These are phyloP conservation scores for Candida lessepsii DNA, from an alignment of 805 yeast species.

Conservation along the genomic window DNA sequence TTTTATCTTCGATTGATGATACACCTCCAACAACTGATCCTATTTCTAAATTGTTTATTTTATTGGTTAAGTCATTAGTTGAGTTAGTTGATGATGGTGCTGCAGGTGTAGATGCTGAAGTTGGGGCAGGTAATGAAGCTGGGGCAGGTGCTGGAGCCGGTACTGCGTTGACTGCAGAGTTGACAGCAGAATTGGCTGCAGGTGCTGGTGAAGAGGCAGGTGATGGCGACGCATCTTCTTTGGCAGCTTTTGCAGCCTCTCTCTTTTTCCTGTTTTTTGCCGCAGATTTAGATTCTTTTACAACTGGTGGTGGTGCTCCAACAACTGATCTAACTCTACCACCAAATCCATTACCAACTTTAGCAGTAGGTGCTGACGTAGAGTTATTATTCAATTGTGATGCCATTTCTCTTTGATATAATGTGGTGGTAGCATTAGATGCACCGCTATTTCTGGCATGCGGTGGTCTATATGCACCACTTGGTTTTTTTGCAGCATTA, in stretches of 20 bases:
- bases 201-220: constrained; percentile 16
- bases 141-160: constrained; percentile 12
- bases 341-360: constrained; percentile 5
- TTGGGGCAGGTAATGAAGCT: constrained; percentile 15
- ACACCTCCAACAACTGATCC: constrained; percentile 60
- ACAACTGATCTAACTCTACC: constrained; percentile 47
- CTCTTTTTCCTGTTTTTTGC: constrained; percentile 76
- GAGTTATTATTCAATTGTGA: constrained; percentile 15
- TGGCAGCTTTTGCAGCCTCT: constrained; percentile 28
- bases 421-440: constrained; percentile 40
- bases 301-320: constrained; percentile 50
- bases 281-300: constrained; percentile 59
- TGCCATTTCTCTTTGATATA: constrained; percentile 56
- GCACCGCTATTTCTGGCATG: constrained; percentile 65
- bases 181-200: constrained; percentile 10
- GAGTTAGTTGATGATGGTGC: constrained; percentile 8
- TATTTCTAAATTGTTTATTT: constrained; percentile 15
- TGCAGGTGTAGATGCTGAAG: constrained; percentile 13
- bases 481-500: constrained; percentile 51
- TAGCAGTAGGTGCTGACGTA: constrained; percentile 21
- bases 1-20: constrained; percentile 81
- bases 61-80: constrained; percentile 6
- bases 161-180: too few species aligned
- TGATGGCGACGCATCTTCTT: constrained; percentile 8
- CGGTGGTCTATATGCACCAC: constrained; percentile 96